Conservation (phyloP, 352 stramenopile species). For the Pythium sukuiense region DNA sequence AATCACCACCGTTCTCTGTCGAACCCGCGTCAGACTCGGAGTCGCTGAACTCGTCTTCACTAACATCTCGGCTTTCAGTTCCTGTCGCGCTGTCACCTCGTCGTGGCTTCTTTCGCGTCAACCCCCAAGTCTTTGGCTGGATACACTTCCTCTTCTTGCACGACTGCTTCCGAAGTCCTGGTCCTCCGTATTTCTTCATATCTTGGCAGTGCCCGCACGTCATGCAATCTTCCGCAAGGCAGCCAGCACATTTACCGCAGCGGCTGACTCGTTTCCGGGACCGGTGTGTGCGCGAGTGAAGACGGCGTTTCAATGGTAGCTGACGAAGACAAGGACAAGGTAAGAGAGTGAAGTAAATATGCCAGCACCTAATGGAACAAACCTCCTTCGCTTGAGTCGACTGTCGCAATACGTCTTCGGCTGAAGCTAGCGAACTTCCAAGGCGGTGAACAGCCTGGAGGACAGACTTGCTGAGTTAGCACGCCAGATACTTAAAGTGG, state of each 20-base stretch:
- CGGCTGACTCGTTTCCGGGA: conserved; percentile 73
- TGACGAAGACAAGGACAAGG: not conserved
- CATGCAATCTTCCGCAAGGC: conserved; percentile 82
- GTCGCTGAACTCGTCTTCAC: conserved; percentile 18
- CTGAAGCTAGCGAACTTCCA: not conserved
- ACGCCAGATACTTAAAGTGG: not conserved
- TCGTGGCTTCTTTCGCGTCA: conserved; percentile 21
- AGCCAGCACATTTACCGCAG: conserved; percentile 79
- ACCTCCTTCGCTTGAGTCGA: conserved; percentile 6
- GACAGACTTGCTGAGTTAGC: not conserved
- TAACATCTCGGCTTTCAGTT: conserved; percentile 6
- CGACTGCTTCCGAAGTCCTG: conserved; percentile 83
- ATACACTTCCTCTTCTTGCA: conserved; percentile 87
- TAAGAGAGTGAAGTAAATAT: not conserved
- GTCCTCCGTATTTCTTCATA: conserved; percentile 90
- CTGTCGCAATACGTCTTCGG: conserved; percentile 1
- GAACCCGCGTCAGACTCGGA: conserved; percentile 19
- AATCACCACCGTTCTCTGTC: not conserved
- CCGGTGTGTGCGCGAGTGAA: conserved; percentile 31
- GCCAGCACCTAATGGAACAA: not conserved
- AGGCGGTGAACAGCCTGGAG: not conserved
- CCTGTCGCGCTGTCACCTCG: conserved; percentile 2
- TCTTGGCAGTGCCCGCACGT: conserved; percentile 86
- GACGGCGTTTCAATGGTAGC: conserved; percentile 37
- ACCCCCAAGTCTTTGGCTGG: conserved; percentile 64